phyloP scores from a whole-genome alignment of 805 yeast genomes.

The Saturnispora sekii region DNA sequence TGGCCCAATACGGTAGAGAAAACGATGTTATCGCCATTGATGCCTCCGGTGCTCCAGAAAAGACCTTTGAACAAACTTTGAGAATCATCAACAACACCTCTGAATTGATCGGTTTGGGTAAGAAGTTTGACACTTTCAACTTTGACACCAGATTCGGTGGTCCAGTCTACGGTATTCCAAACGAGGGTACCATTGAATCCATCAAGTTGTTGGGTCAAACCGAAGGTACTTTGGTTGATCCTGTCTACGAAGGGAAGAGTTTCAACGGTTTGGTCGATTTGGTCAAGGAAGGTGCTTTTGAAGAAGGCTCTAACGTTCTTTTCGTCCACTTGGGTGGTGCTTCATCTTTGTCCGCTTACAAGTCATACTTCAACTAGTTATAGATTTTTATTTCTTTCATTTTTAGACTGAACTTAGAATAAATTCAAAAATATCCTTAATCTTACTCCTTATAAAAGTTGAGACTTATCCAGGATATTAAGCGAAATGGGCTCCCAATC shows the following conservation, averaged over 20 bases:
- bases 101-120: constrained; percentile 24
- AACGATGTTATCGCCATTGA: constrained; percentile 29
- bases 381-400: not conserved
- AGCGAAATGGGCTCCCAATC: too few species aligned
- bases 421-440: too few species aligned
- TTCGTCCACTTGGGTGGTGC: constrained; percentile 28
- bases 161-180: constrained; percentile 28
- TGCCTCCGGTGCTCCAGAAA: constrained; percentile 28
- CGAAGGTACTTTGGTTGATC: constrained; percentile 30
- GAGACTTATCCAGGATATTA: too few species aligned
- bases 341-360: constrained; percentile 26
- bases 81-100: constrained; percentile 27
- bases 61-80: constrained; percentile 27
- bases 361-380: constrained; percentile 15
- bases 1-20: constrained; percentile 28
- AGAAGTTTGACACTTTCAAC: constrained; percentile 21
- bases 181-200: constrained; percentile 30
- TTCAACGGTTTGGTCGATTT: constrained; percentile 26
- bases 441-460: too few species aligned
- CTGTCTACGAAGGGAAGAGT: constrained; percentile 30
- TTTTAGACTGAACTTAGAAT: too few species aligned
- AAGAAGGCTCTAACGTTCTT: constrained; percentile 24
- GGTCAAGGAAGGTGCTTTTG: constrained; percentile 20
- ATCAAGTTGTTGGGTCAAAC: constrained; percentile 27
- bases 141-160: constrained; percentile 27